Evolutionary conservation across 1,284 basidiomycete species (phyloP).

Genomic region (Agroathelia rolfsii): DNA sequence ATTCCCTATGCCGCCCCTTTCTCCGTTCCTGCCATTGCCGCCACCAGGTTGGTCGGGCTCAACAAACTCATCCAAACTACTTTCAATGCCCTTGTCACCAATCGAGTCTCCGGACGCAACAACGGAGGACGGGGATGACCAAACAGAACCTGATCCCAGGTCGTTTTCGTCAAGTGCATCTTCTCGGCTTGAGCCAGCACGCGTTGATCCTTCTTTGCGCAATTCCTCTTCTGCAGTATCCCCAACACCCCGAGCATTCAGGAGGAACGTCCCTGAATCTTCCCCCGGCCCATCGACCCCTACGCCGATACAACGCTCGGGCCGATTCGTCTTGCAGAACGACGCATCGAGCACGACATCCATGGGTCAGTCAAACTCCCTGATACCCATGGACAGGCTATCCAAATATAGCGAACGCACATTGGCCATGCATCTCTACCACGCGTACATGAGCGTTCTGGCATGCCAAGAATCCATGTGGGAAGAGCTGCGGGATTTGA

Average conservation of each 20-base stretch:
- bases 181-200: constrained; percentile 21
- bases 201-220: constrained; percentile 17
- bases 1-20: constrained; percentile 62
- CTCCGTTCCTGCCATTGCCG: constrained; percentile 51
- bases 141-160: too few relatives aligned
- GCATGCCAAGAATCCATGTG: constrained; percentile 72
- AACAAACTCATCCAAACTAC: constrained; percentile 23
- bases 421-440: constrained; percentile 62
- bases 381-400: constrained; percentile 37
- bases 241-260: too few relatives aligned
- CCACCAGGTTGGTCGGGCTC: constrained; percentile 24
- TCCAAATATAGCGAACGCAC: constrained; percentile 44
- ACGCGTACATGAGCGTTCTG: constrained; percentile 52
- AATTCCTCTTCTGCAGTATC: constrained; percentile 18
- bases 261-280: constrained; percentile 13
- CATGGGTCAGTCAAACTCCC: constrained; percentile 28
- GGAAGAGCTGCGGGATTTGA: constrained; percentile 59
- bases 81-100: constrained; percentile 41
- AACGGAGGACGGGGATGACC: too few relatives aligned
- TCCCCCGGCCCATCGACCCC: constrained; percentile 10
- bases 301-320: constrained; percentile 14
- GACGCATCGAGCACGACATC: constrained; percentile 25
- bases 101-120: constrained; percentile 22
- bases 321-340: constrained; percentile 21
- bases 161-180: constrained; percentile 18